These are phyloP conservation scores for Umbelopsis sp. DNA, from an alignment of 371 early-diverging fungal species.

Conservation along the genomic window DNA sequence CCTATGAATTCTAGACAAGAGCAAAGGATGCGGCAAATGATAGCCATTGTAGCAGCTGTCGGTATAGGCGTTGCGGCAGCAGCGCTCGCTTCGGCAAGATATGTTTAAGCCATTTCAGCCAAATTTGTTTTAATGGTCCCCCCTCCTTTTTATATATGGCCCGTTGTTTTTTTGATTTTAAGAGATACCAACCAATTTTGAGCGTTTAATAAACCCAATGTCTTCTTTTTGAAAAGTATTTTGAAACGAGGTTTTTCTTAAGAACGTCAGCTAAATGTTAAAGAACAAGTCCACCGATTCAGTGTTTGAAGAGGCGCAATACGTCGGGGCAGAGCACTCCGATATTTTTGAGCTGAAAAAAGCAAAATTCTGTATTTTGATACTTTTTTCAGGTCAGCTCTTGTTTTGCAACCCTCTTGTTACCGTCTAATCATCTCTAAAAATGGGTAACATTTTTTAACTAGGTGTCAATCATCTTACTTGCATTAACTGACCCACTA, in stretches of 20 bases:
- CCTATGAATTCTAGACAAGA: not conserved
- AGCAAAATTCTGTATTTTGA: not conserved
- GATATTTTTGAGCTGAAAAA: no score
- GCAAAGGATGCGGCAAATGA: not conserved
- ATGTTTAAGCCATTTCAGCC: not conserved
- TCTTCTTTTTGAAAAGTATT: no score
- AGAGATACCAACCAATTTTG: no score
- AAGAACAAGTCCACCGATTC: no score
- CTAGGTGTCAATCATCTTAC: not conserved
- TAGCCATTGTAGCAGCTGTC: not conserved
- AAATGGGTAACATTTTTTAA: conserved; percentile 9
- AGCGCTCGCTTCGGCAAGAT: not conserved
- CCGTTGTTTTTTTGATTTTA: no score
- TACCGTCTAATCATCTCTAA: not conserved
- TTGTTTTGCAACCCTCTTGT: not conserved
- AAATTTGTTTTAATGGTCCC: not conserved
- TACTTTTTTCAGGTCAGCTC: not conserved
- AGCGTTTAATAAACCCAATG: no score
- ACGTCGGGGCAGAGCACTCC: no score
- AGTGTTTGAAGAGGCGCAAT: no score
- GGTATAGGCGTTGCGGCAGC: conserved; percentile 8
- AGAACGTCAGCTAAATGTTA: no score
- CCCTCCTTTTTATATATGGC: not conserved
- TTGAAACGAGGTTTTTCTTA: no score
- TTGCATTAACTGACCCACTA: not conserved